These are phyloP conservation scores for Cephalotrichum gorgonifer DNA, from an alignment of 2,329 filamentous ascomycete genomes.

Conservation along the genomic window DNA sequence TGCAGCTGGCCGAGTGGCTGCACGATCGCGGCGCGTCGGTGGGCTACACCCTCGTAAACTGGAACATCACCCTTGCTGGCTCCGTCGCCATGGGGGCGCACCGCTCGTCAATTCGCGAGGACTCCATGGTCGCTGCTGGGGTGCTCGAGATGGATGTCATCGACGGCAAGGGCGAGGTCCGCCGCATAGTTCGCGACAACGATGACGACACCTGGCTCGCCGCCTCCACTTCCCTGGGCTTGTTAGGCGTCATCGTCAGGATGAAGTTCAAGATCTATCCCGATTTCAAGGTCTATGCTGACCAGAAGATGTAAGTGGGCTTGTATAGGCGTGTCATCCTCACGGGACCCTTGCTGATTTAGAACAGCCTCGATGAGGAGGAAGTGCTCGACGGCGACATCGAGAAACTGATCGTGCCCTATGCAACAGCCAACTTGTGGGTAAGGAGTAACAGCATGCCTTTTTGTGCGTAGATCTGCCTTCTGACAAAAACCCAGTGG, in stretches of 20 bases:
- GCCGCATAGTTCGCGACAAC: constrained; percentile 29
- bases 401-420: constrained; percentile 36
- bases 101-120: constrained; percentile 33
- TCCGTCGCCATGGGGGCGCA: constrained; percentile 43
- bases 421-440: constrained; percentile 41
- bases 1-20: constrained; percentile 38
- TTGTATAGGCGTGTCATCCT: background rate
- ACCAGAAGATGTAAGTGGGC: constrained; percentile 32
- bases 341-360: background rate
- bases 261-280: constrained; percentile 39
- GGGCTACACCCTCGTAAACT: constrained; percentile 40
- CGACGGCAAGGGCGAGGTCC: constrained; percentile 32
- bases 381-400: constrained; percentile 39
- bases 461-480: background rate
- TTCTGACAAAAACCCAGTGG: constrained; percentile 24
- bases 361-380: constrained; percentile 28
- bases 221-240: constrained; percentile 37
- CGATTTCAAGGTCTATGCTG: constrained; percentile 39
- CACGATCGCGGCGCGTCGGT: constrained; percentile 33
- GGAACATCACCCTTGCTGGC: constrained; percentile 41
- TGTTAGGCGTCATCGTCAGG: constrained; percentile 35
- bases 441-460: constrained; percentile 14
- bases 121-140: constrained; percentile 38
- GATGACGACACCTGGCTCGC: constrained; percentile 37
- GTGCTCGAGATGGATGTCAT: constrained; percentile 37